Percentiles rank a stretch among this genome's conserved stretches.
These are phyloP conservation scores for Brassica hybrid DNA, from an alignment of 441 rosid genomes.

Conservation along the genomic window DNA sequence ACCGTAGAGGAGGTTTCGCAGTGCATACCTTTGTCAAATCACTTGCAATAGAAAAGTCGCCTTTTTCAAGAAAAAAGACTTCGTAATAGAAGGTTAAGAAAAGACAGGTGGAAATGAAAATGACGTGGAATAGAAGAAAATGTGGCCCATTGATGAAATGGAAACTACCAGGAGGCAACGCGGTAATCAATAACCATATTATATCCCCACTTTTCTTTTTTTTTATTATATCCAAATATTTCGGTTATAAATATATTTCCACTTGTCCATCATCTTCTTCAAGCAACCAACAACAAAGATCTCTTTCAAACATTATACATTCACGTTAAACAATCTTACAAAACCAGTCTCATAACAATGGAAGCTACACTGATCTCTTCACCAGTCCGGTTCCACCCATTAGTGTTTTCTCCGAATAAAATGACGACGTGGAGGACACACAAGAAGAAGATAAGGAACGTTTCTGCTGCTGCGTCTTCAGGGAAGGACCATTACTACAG, in stretches of 20 bases:
- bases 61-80: not conserved
- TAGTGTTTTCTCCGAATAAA: not conserved
- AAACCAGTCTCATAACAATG: conserved; percentile 13
- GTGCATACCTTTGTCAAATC: not conserved
- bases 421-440: not conserved
- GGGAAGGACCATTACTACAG: conserved; percentile 36
- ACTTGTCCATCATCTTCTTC: conserved; percentile 27
- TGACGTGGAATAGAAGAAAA: conserved; percentile 14
- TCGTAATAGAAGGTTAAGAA: not conserved
- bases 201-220: not conserved
- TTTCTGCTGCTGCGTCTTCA: conserved; percentile 29
- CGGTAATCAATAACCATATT: conserved; percentile 24
- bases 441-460: conserved; percentile 1
- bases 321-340: not conserved
- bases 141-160: conserved; percentile 9
- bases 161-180: conserved; percentile 27
- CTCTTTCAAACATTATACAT: conserved; percentile 1
- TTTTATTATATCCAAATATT: not conserved
- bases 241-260: conserved; percentile 33
- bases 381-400: conserved; percentile 22
- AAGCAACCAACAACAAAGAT: conserved; percentile 15
- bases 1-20: conserved; percentile 13
- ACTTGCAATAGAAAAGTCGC: conserved; percentile 11
- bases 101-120: conserved; percentile 9
- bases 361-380: conserved; percentile 35